Evolutionary conservation across 2,329 filamentous ascomycete genomes (phyloP).

Genomic region (Amauroascus niger): DNA sequence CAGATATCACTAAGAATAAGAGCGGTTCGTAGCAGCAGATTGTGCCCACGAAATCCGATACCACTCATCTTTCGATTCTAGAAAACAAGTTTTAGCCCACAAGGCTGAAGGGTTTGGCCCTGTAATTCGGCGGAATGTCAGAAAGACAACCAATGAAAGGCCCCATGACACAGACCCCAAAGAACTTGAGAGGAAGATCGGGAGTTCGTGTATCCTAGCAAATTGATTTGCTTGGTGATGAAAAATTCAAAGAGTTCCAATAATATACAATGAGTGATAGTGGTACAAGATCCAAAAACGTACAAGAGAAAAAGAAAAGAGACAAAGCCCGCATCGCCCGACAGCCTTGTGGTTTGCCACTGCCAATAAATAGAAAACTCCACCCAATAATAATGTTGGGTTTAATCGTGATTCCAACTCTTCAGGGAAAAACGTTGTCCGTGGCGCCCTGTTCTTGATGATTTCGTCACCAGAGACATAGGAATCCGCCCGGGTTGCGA

Average conservation of each 20-base stretch:
- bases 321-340: background rate
- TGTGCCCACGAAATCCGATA: background rate
- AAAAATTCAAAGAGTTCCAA: background rate
- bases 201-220: background rate
- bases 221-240: background rate
- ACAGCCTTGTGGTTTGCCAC: slow-evolving; percentile 6
- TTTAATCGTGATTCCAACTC: background rate
- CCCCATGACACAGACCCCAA: background rate
- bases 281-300: background rate
- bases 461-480: background rate
- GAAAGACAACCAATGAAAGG: background rate
- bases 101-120: background rate
- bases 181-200: background rate
- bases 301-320: background rate
- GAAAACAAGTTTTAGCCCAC: background rate
- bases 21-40: background rate
- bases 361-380: background rate
- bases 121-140: background rate
- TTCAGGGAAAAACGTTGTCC: background rate
- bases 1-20: background rate
- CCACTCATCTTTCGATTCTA: background rate
- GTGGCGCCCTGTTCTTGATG: background rate
- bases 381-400: background rate
- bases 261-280: background rate
- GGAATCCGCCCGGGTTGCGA: background rate